A percentile compares a stretch with the other conserved stretches of the same genome.
phyloP scores from a whole-genome alignment of 768 basidiomycete species.

The Cubamyces sp. region DNA sequence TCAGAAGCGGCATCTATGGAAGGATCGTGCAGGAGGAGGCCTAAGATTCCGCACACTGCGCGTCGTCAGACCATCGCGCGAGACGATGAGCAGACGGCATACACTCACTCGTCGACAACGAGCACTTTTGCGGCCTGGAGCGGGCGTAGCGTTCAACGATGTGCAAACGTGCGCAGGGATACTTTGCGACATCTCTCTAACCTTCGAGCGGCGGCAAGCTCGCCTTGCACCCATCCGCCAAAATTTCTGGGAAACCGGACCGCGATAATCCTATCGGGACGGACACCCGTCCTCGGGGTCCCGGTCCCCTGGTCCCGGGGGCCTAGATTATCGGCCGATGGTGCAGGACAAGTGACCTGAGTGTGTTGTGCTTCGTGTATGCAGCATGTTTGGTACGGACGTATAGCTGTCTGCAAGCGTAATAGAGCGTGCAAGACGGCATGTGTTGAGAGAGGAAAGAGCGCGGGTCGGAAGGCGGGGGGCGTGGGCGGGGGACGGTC shows the following conservation, averaged over 20 bases:
- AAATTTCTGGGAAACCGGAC: constrained; percentile 19
- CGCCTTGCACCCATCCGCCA: constrained; percentile 7
- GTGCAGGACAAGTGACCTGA: not conserved
- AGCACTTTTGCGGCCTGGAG: constrained; percentile 7
- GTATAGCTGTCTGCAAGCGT: not conserved
- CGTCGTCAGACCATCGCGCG: constrained; percentile 15
- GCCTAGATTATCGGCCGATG: constrained; percentile 20
- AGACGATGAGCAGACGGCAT: not conserved
- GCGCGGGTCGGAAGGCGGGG: constrained; percentile 14
- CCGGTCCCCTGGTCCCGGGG: constrained; percentile 12
- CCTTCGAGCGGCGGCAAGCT: not conserved
- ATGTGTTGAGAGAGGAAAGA: not conserved
- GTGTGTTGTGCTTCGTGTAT: constrained; percentile 1
- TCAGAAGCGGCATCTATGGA: constrained; percentile 77
- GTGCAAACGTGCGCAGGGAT: constrained; percentile 17
- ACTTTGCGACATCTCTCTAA: constrained; percentile 22
- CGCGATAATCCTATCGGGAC: not conserved
- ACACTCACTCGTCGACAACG: constrained; percentile 34
- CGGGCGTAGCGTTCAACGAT: constrained; percentile 6
- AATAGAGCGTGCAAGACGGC: not conserved
- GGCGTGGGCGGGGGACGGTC: constrained; percentile 17
- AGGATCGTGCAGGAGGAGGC: constrained; percentile 82
- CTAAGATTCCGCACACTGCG: constrained; percentile 91
- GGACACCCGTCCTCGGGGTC: constrained; percentile 18
- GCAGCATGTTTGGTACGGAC: not conserved